Conservation (phyloP, 345 rosid genomes). For the Eucalyptus pauciflora region DNA sequence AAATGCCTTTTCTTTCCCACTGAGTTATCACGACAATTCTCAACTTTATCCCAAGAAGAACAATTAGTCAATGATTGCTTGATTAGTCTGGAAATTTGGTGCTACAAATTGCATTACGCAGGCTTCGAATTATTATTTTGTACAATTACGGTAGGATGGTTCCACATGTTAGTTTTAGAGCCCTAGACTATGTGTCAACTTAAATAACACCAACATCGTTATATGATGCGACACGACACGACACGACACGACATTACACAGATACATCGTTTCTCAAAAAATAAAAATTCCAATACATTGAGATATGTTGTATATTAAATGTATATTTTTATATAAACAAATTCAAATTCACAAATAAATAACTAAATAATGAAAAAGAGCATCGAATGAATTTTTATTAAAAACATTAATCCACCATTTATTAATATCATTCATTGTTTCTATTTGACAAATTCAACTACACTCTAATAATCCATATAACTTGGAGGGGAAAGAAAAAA, state of each 20-base stretch:
- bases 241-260: accelerated
- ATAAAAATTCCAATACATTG: accelerated
- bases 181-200: neutral
- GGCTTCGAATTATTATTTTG: neutral
- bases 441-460: no score
- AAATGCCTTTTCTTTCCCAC: neutral
- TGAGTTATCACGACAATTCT: neutral
- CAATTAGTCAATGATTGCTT: neutral
- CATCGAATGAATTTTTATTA: no score
- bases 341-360: no score
- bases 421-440: no score
- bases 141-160: neutral
- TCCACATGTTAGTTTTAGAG: neutral
- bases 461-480: no score
- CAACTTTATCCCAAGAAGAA: neutral
- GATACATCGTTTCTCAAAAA: accelerated
- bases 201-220: neutral
- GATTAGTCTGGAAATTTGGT: neutral
- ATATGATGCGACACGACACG: accelerated
- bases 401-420: no score
- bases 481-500: no score
- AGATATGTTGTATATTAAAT: no score
- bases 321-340: no score
- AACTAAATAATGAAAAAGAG: no score
- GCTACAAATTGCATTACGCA: neutral